Base-by-base conservation (phyloP, 192 early-diverging fungal species). In the Mortierella antarctica region DNA sequence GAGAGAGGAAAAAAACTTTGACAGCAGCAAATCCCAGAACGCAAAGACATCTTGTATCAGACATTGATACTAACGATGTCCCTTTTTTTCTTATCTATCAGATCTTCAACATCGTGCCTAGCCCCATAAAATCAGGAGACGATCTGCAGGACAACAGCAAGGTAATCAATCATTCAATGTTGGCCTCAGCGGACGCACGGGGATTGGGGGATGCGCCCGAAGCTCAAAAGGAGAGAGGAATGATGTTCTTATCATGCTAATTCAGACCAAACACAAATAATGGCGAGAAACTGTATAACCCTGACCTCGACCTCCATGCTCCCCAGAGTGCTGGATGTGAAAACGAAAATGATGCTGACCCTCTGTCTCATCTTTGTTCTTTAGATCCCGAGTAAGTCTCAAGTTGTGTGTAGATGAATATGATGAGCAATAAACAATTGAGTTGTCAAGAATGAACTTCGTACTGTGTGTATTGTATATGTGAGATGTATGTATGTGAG, bases 181-280 rank as follows among this genome's bases (percentile, higher is more conserved):
- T 23, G 13, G 13, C 50, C 21, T 20, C n/a, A 56, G 7, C 9
- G 21, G 10, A 56, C 54, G 0, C 14, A 53, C 20, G 7, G 5
- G 46, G 39, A 12, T n/a, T 23, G 63, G 31, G 17, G n/a, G 42
- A 9, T 20, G n/a, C 13, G 45, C 18, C 4, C 17, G 4, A 49
- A 49, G 21, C 42, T 11, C 42, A 23, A 46, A 61, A 56, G 11
- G 10, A 15, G 42, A 62, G 61, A 48, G 63, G 63, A 65, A 65
- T 53, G 63, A 65, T 65, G 63, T 49, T 51, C 14, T 65, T 65
- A 65, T 65, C 63, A 65, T 65, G 63, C 63, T 65, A 65, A 65
- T 65, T 65, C 63, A 65, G 63, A 65, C 63, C 46, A 65, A 65
- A 65, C 46, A 65, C 46, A 65, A 65, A 65, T 52, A 65, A 65